Base-by-base conservation (phyloP, 805 yeast species). In the Cyberlindnera samutprakarnensis region DNA sequence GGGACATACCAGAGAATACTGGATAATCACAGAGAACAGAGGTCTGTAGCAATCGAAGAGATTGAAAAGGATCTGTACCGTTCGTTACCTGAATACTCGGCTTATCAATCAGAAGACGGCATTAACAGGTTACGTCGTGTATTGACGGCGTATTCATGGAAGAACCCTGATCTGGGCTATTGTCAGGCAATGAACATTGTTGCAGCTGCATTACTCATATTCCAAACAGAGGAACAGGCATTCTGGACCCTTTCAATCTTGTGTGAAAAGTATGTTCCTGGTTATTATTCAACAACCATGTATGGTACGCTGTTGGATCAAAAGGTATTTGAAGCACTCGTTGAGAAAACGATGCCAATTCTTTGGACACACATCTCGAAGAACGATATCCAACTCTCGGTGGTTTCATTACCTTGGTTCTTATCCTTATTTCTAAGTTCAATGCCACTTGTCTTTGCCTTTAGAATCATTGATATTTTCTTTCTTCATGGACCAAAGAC, bases 131-230 rank as follows among this genome's bases (percentile, higher is more conserved):
- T 92, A 29, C 68, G 98, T 39, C 69, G 94, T 39, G 97, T 92
- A 1, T 66, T 92, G 37, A 81, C 94, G 0, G 96, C 96, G 1
- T 92, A 88, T 51, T 84, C 96, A 0, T 92, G 97, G 96, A 84
- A 82, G 43, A 87, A 88, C 53, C 96, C 95, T 0, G 95, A 90
- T 25, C 85, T 92, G 17, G 99, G 99, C 0, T 92, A 92, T 56
- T 92, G 99, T 54, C 98, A 92, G 57, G 98, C 97, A 2, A 92
- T 94, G 98, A 92, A 92, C 53, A 92, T 92, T 31, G 87, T 83
- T 7, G 76, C 74, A 2, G 94, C 94, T 2, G 88, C 85, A 0
- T 55, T 83, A 32, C 59, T 83, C 38, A 81, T 81, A 24, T 82
- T 76, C 54, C 87, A 85, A 81, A 81, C 94, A 7, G 99, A 92